Base-by-base conservation (phyloP, 148 eudicot genomes). In the Amaranthus palmeri region DNA sequence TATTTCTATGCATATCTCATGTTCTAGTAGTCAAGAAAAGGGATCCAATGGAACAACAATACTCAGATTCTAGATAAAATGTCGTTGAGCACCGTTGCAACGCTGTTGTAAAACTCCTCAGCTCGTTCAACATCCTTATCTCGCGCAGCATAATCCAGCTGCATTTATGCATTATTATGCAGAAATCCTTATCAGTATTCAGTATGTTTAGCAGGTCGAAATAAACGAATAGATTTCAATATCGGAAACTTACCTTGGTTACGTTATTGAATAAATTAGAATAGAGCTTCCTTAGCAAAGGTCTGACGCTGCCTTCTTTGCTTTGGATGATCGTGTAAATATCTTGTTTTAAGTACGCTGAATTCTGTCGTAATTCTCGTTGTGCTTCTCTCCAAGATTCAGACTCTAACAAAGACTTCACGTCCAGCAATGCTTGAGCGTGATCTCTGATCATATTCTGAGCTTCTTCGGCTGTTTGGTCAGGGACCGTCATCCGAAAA, bases 141-240 rank as follows among this genome's bases (percentile, higher is more conserved):
- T 79, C 87, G 77, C 5, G 88, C 89, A 45, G 86, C 89, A 82
- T 81, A 88, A 81, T 88, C 92, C 73, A 88, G 73, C 84, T 81
- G 79, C 76, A 68, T 61, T 18, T 25, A 61, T 66, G 45, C 61
- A 53, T 60, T 0, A 25, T 25, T 25, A 25, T 25, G 2, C 4
- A 52, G 54, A 8, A 15, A 25, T 25, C 36, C 36, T 25, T 25
- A 25, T 25, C 6, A 51, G 14, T 44, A 42, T 25, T 36, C 67
- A 12, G 12, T 43, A 6, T 43, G 44, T 14, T 8, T 10, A 54
- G 45, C 14, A 53, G 18, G 49, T 69, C 41, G 9, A 8, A 55
- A 11, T 40, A 61, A 10, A 12, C 8, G 65, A 61, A 13, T 8
- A n/a, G 40, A 40, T 36, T 12, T 61, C 4, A 10, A 11, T 10